phyloP scores from a whole-genome alignment of 2,329 filamentous ascomycete genomes.

The Aspergillus glaucus region DNA sequence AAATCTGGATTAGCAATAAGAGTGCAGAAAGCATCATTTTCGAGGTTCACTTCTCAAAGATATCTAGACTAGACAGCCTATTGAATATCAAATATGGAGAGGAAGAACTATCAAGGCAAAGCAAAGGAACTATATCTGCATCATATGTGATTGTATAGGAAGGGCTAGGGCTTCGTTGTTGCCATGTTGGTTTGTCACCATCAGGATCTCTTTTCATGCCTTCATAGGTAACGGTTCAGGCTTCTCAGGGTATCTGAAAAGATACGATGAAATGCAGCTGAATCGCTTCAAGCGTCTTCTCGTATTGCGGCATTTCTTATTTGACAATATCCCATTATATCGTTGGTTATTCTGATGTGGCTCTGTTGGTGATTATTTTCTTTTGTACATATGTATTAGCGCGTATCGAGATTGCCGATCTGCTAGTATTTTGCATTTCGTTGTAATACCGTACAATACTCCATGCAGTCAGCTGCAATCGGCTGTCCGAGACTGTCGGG shows the following conservation, averaged over 20 bases:
- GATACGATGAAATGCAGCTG: background rate
- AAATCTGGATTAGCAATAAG: too few relatives aligned
- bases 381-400: background rate
- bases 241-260: background rate
- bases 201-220: background rate
- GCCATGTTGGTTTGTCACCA: background rate
- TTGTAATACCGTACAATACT: background rate
- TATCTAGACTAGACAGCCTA: background rate
- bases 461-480: background rate
- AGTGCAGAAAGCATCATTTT: background rate
- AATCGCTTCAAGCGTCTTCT: background rate
- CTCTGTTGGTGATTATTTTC: background rate
- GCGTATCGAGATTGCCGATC: background rate
- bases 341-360: background rate
- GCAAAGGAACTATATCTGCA: background rate
- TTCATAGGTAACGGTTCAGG: background rate
- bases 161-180: background rate
- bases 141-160: background rate
- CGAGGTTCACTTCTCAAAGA: background rate
- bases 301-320: background rate
- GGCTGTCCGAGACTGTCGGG: background rate
- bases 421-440: background rate
- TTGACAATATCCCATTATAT: background rate
- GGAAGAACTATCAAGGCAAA: background rate
- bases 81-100: background rate